Evolutionary conservation across 2,329 filamentous ascomycete genomes (phyloP).

Genomic region (Magnaporthiopsis incrustans): DNA sequence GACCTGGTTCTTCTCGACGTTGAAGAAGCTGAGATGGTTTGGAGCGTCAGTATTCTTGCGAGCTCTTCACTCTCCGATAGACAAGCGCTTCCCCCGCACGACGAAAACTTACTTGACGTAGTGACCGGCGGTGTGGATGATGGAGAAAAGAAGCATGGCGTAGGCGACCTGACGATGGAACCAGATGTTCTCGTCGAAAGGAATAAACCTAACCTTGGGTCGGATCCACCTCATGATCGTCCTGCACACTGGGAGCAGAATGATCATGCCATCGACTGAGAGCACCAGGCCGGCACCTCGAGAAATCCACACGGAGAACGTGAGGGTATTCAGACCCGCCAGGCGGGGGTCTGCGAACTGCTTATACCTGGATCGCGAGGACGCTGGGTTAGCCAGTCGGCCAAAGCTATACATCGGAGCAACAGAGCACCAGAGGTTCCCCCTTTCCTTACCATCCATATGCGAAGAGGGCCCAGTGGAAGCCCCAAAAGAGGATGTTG

Average conservation of each 20-base stretch:
- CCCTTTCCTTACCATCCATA: conserved; percentile 78
- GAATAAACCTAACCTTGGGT: conserved; percentile 80
- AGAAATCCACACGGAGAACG: conserved; percentile 91
- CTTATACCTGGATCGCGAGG: conserved; percentile 55
- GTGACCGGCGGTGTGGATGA: conserved; percentile 69
- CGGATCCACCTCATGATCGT: conserved; percentile 78
- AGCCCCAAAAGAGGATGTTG: conserved; percentile 71
- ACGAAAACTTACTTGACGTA: conserved; percentile 78
- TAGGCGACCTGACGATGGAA: conserved; percentile 96
- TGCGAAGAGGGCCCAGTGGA: conserved; percentile 73
- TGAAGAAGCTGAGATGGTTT: conserved; percentile 73
- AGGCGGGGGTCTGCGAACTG: conserved; percentile 63
- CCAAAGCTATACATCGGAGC: neutral
- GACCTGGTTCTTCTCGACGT: conserved; percentile 79
- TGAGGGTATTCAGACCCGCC: conserved; percentile 69
- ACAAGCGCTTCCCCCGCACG: neutral
- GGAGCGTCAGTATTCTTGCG: neutral
- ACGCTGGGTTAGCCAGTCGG: conserved; percentile 11
- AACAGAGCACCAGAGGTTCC: neutral
- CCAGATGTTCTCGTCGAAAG: conserved; percentile 95
- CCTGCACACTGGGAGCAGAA: conserved; percentile 89
- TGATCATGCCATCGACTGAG: conserved; percentile 76
- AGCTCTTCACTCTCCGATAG: too few relatives aligned
- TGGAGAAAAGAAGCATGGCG: conserved; percentile 72
- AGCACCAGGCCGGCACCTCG: conserved; percentile 85